phyloP scores from a whole-genome alignment of 148 eudicot genomes.

The Polygonum maritimum region DNA sequence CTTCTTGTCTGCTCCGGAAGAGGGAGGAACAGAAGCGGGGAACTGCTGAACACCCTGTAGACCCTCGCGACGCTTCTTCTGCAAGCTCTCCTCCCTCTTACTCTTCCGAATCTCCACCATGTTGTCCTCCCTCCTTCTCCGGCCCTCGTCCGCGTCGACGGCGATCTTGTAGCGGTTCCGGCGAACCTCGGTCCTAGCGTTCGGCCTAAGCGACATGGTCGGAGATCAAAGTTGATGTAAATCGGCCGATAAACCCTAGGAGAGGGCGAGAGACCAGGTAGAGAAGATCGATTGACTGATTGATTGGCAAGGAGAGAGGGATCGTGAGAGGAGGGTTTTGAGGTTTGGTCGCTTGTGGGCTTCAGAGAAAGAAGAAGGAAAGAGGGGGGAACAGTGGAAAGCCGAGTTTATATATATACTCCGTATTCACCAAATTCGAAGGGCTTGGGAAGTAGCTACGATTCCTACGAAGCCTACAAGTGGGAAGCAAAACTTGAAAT shows the following conservation, averaged over 20 bases:
- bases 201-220: conserved; percentile 70
- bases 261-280: conserved; percentile 11
- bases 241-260: conserved; percentile 17
- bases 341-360: conserved; percentile 7
- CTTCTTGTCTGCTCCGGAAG: conserved; percentile 38
- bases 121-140: conserved; percentile 63
- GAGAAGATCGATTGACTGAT: not conserved
- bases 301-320: not conserved
- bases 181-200: conserved; percentile 56
- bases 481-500: not conserved
- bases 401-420: not conserved
- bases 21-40: conserved; percentile 17
- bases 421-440: not conserved
- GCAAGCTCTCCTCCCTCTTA: conserved; percentile 67
- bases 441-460: not conserved
- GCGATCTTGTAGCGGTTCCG: conserved; percentile 79
- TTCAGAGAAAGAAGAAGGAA: not conserved
- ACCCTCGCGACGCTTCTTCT: conserved; percentile 81
- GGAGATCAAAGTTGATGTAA: not conserved
- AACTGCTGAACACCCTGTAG: conserved; percentile 34
- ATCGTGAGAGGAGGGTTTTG: conserved; percentile 4
- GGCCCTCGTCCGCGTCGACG: conserved; percentile 73
- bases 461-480: not conserved
- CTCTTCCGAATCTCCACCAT: conserved; percentile 80
- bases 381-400: conserved; percentile 10